phyloP scores from a whole-genome alignment of 805 yeast species.

The Myxozyma nipponensis region DNA sequence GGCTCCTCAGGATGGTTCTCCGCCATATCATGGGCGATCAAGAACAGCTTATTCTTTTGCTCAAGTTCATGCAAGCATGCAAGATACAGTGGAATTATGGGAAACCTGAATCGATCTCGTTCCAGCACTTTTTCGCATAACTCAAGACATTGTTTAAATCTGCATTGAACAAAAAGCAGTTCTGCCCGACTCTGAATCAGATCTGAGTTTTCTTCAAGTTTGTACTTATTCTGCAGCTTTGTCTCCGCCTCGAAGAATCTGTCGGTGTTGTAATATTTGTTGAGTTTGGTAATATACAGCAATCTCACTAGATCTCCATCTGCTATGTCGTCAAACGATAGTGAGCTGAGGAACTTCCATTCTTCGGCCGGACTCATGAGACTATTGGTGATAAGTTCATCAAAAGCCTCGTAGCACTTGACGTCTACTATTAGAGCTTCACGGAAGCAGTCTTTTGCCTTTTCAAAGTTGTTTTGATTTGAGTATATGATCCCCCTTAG shows the following conservation, averaged over 20 bases:
- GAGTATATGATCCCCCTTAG: conserved; percentile 80
- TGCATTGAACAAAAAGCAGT: conserved; percentile 66
- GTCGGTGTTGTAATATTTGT: conserved; percentile 59
- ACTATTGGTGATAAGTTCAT: conserved; percentile 67
- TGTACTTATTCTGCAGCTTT: conserved; percentile 66
- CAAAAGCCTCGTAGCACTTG: conserved; percentile 89
- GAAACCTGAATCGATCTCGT: conserved; percentile 64
- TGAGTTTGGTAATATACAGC: conserved; percentile 69
- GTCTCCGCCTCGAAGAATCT: conserved; percentile 62
- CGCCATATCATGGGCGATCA: conserved; percentile 79
- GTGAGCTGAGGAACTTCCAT: conserved; percentile 66
- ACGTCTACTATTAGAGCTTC: conserved; percentile 86
- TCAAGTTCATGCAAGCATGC: conserved; percentile 83
- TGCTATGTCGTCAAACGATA: conserved; percentile 65
- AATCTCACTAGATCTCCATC: conserved; percentile 76
- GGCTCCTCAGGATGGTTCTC: conserved; percentile 77
- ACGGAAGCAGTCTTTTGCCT: conserved; percentile 79
- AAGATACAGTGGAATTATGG: conserved; percentile 70
- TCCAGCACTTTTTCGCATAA: conserved; percentile 56
- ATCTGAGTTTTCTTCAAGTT: conserved; percentile 65
- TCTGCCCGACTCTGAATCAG: conserved; percentile 67
- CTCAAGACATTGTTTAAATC: conserved; percentile 68
- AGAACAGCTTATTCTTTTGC: conserved; percentile 72
- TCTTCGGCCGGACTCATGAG: conserved; percentile 80
- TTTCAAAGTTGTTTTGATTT: conserved; percentile 75